These are phyloP conservation scores for Closterium sp. DNA, from an alignment of 139 green algal species.

Conservation along the genomic window DNA sequence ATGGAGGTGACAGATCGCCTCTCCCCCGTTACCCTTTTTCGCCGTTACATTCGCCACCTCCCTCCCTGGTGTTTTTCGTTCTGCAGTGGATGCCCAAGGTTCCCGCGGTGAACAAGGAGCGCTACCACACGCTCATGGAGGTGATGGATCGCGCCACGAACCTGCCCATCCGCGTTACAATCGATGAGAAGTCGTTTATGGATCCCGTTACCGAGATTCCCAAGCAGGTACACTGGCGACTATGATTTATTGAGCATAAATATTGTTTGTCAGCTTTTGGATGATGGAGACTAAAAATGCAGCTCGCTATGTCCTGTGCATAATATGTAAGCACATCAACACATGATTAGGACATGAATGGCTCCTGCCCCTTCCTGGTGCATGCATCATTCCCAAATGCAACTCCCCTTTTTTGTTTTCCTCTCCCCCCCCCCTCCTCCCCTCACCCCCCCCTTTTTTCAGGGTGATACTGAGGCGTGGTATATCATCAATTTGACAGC, in stretches of 20 bases:
- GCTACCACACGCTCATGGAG: not conserved
- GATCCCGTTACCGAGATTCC: not conserved
- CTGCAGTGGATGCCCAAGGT: not conserved
- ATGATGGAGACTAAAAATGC: not conserved
- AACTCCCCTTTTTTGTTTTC: no score
- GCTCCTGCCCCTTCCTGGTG: no score
- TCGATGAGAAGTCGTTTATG: not conserved
- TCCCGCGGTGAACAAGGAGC: not conserved
- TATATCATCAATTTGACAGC: constrained; percentile 16
- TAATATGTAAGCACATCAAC: no score
- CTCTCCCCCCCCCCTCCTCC: no score
- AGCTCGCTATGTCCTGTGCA: no score
- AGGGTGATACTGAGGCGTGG: constrained; percentile 25
- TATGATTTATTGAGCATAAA: not conserved
- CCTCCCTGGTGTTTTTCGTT: not conserved
- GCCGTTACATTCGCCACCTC: no score
- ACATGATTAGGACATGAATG: no score
- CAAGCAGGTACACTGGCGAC: not conserved
- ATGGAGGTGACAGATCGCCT: no score
- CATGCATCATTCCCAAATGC: no score
- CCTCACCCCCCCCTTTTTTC: not conserved
- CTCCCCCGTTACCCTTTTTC: no score
- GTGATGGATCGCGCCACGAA: not conserved
- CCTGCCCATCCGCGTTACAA: not conserved
- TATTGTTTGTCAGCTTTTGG: not conserved